Conservation (phyloP, 768 basidiomycete genomes). For the Hirschioporus abietinus region DNA sequence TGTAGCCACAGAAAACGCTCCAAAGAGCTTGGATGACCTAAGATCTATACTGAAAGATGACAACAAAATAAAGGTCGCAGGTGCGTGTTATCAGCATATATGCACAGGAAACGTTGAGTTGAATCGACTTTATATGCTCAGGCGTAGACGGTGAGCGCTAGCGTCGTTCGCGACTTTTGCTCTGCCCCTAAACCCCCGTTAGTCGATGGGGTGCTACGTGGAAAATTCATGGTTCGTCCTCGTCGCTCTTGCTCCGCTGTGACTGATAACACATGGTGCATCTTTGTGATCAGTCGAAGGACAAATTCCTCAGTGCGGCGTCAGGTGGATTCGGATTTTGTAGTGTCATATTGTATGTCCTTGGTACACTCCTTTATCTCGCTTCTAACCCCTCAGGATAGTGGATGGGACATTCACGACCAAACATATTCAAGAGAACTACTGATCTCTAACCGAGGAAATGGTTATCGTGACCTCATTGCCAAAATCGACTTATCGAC, state of each 20-base stretch:
- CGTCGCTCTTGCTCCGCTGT: not conserved
- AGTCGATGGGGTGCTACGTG: slow-evolving; percentile 93
- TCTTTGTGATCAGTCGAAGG: slow-evolving; percentile 58
- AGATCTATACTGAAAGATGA: slow-evolving; percentile 49
- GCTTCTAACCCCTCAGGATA: slow-evolving; percentile 22
- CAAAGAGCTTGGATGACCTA: slow-evolving; percentile 55
- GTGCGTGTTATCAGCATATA: slow-evolving; percentile 36
- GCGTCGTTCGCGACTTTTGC: not conserved
- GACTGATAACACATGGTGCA: slow-evolving; percentile 11
- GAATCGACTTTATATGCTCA: slow-evolving; percentile 14
- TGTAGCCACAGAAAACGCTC: slow-evolving; percentile 33
- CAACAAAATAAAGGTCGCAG: slow-evolving; percentile 90
- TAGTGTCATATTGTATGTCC: slow-evolving; percentile 80
- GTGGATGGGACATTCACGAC: slow-evolving; percentile 94
- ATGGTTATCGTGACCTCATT: slow-evolving; percentile 87
- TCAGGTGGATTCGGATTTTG: slow-evolving; percentile 90
- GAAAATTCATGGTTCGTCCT: slow-evolving; percentile 79
- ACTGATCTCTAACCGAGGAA: slow-evolving; percentile 82
- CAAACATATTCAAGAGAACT: slow-evolving; percentile 79
- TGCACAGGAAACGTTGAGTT: not conserved
- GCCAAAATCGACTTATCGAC: slow-evolving; percentile 85
- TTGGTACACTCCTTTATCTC: slow-evolving; percentile 6
- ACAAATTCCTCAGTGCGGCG: slow-evolving; percentile 82
- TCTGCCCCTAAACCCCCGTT: slow-evolving; percentile 2
- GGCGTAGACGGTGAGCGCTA: slow-evolving; percentile 61